These are phyloP conservation scores for Inonotus obliquus DNA, from an alignment of 1,284 basidiomycete genomes.

Conservation along the genomic window DNA sequence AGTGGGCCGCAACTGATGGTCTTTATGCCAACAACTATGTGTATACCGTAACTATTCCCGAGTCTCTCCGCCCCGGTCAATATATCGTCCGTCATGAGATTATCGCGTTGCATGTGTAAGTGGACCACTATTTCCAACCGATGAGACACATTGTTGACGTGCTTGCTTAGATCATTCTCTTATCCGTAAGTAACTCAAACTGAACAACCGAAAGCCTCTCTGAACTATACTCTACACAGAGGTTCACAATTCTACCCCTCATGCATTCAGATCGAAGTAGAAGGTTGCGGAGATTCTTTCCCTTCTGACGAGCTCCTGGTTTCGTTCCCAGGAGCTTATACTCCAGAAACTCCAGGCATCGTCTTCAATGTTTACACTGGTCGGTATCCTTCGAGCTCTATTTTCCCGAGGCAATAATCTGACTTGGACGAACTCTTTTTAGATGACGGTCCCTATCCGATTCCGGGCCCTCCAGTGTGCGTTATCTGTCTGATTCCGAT, in stretches of 20 bases:
- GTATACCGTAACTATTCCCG: constrained; percentile 43
- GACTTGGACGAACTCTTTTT: neutral
- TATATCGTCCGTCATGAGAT: constrained; percentile 49
- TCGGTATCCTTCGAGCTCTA: neutral
- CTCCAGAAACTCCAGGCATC: constrained; percentile 39
- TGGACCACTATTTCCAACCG: neutral
- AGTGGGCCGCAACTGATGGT: constrained; percentile 41
- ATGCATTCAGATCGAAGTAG: constrained; percentile 49
- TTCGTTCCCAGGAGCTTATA: constrained; percentile 50
- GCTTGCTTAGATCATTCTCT: neutral
- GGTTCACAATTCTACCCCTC: constrained; percentile 40
- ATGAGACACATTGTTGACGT: neutral
- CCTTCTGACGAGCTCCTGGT: constrained; percentile 40
- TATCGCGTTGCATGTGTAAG: constrained; percentile 15
- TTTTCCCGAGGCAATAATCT: neutral
- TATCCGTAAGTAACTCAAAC: neutral
- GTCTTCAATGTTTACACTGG: constrained; percentile 36
- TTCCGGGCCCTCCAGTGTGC: constrained; percentile 23
- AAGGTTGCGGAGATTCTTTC: constrained; percentile 42
- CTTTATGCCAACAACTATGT: constrained; percentile 36
- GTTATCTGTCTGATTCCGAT: neutral
- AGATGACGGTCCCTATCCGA: constrained; percentile 19
- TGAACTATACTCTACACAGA: constrained; percentile 21
- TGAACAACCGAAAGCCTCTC: neutral
- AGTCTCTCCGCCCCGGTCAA: constrained; percentile 40